Evolutionary conservation across 768 basidiomycete species (phyloP), one percentile per base, ranked within the genome.

Genomic region (Paxillus involutus): DNA sequence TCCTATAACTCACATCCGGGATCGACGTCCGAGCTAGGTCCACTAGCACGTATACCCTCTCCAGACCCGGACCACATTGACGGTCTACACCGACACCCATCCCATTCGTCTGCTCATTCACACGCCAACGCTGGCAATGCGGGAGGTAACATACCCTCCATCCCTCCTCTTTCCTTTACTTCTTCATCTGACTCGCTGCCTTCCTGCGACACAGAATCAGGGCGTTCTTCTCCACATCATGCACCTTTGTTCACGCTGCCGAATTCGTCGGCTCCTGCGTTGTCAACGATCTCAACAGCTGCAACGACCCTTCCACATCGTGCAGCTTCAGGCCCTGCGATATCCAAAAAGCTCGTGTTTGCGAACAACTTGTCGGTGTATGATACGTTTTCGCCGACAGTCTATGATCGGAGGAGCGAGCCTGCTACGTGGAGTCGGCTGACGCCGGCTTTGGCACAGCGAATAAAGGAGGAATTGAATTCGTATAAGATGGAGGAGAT

Each of bases 401-500:
- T 93, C 56, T 99, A 99, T 73, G 96, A 99, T 73, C 80, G 97
- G 49, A 79, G 94, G 63, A 94, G 92, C 61, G 96, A 98, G 72
- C 94, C 93, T 19, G 95, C 94, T 44, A 98, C 96, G 26, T 98
- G 94, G 86, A 98, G 95, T 73, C 82, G 91, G 39, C 74, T 99
- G 64, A 99, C 97, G 49, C 97, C 96, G 42, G 86, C 89, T 53
- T 77, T 98, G 64, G 96, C 96, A 39, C 93, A 98, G 77, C 81
- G 88, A 63, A 98, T 99, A 72, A 99, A 99, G 80, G 94, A 96
- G 75, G 93, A 96, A 74, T 78, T 99, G 49, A 99, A 99, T 73
- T 93, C 92, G 52, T 98, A 91, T 75, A 98, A 98, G 80, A 92
- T 98, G 90, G 94, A 96, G 73, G 94, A 98, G 76, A 98, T 99